Conservation (phyloP, 2,329 filamentous ascomycete genomes). For the Verticillium zaregamsianum region DNA sequence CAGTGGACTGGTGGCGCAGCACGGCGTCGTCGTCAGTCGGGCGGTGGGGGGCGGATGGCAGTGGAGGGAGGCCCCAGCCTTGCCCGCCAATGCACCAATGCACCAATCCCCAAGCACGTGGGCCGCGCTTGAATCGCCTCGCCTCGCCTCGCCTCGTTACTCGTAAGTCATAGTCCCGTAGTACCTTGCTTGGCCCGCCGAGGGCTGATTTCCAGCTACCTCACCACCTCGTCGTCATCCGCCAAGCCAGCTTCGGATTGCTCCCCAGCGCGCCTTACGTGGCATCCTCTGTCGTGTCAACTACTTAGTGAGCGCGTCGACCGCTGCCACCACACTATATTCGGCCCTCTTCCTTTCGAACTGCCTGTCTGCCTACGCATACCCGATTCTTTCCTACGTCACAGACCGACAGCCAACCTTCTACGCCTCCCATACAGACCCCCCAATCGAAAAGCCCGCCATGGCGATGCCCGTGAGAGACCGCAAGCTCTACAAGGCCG, state of each 20-base stretch:
- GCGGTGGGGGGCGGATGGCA: too few species aligned
- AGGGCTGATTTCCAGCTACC: background rate
- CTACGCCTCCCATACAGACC: conserved; percentile 3
- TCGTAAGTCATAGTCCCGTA: background rate
- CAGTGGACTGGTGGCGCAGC: conserved; percentile 13
- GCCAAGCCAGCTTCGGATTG: background rate
- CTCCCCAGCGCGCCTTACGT: background rate
- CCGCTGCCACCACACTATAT: background rate
- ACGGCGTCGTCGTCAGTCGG: background rate
- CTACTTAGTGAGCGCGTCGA: background rate
- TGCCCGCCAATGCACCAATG: background rate
- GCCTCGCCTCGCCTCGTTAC: background rate
- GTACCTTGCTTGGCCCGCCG: background rate
- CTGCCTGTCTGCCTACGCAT: background rate
- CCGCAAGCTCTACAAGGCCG: conserved; percentile 33
- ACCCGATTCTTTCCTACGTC: conserved; percentile 5
- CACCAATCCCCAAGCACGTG: background rate
- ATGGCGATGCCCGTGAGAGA: conserved; percentile 26
- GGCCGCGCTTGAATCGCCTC: background rate
- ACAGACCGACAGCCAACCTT: background rate
- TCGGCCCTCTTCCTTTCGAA: background rate
- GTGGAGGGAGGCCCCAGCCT: background rate
- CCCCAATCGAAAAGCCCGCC: conserved; percentile 9
- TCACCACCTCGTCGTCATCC: background rate
- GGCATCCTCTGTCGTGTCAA: background rate